Base-by-base conservation (phyloP, 768 basidiomycete species). In the Pilatotrama ljubarskyi region DNA sequence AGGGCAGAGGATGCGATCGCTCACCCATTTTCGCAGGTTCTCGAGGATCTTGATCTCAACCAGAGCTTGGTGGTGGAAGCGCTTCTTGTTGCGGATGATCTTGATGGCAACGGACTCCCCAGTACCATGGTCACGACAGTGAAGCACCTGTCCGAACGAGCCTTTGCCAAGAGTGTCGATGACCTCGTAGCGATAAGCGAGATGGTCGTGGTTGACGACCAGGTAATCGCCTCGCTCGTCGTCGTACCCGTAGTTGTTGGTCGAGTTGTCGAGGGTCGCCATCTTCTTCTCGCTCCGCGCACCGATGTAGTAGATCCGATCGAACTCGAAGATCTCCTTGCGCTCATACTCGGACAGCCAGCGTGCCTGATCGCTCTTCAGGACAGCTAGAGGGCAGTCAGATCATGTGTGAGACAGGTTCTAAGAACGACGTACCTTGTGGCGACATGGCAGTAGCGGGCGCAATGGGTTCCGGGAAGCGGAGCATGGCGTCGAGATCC, bases 31-130 rank as follows among this genome's bases (percentile, higher is more conserved):
- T 29, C 91, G 86, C 66, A 98, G 80, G 72, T 92, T 98, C 67
- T 98, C 94, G 63, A 99, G 77, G 58, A 99, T 98, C 76, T 98
- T 98, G 76, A 98, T 96, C 77, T 98, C 97, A n/a, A 98, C 95
- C 43, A 98, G 74, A 0, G 96, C 97, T 73, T 98, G 97, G 68
- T 96, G 93, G 72, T 98, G 95, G 79, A 98, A 98, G 48, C 97
- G 83, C 75, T 98, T 98, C 81, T 98, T 98, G 79, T 98, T 98
- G 40, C 97, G 87, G 67, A 99, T 98, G 63, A 99, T 98, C 81
- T 99, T 99, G 77, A 99, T 87, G 17, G 97, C 97, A 10, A 98
- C 93, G n/a, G 93, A 95, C 68, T 91, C 84, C 10, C 97, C 97
- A 13, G 95, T 94, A 69, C 85, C 87, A 71, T 98, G 93, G 75